Percentiles rank a stretch among this genome's conserved stretches.
These are phyloP conservation scores for Clavispora vitiphila DNA, from an alignment of 805 yeast genomes.

Conservation along the genomic window DNA sequence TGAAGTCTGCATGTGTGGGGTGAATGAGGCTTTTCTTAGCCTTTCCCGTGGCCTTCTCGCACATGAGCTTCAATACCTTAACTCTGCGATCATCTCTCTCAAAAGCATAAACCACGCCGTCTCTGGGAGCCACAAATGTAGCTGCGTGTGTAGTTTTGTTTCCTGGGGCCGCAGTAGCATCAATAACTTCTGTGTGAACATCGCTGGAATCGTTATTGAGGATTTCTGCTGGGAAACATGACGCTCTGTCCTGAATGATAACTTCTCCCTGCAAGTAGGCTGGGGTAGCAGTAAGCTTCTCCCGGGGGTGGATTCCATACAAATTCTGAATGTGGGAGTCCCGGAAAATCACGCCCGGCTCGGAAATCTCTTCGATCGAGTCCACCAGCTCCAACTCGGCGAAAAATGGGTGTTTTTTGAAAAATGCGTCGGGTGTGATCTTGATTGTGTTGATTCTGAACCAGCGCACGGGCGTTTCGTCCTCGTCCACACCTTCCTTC, in stretches of 20 bases:
- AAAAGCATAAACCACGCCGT: conserved; percentile 65
- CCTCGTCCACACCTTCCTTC: conserved; percentile 39
- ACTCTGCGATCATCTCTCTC: conserved; percentile 80
- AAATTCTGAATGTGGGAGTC: conserved; percentile 73
- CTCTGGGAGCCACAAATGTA: conserved; percentile 42
- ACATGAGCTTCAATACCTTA: conserved; percentile 68
- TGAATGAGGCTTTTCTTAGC: conserved; percentile 34
- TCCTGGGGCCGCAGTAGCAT: conserved; percentile 98
- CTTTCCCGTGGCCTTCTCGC: conserved; percentile 54
- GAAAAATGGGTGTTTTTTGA: conserved; percentile 34
- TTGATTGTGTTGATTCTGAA: conserved; percentile 67
- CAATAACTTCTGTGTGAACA: conserved; percentile 61
- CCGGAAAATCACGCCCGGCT: conserved; percentile 57
- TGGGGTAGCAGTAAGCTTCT: conserved; percentile 59
- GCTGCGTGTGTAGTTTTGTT: conserved; percentile 95
- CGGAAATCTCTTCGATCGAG: conserved; percentile 36
- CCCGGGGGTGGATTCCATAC: conserved; percentile 78
- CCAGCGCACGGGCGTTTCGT: conserved; percentile 78
- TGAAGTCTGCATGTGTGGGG: conserved; percentile 61
- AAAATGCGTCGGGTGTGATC: conserved; percentile 34
- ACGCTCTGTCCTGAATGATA: conserved; percentile 93
- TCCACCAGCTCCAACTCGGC: conserved; percentile 42
- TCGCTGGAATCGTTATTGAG: conserved; percentile 49
- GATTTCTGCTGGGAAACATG: conserved; percentile 92
- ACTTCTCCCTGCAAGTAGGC: conserved; percentile 71